phyloP scores from a whole-genome alignment of 1,284 basidiomycete genomes.

The Microbotryum saponariae region DNA sequence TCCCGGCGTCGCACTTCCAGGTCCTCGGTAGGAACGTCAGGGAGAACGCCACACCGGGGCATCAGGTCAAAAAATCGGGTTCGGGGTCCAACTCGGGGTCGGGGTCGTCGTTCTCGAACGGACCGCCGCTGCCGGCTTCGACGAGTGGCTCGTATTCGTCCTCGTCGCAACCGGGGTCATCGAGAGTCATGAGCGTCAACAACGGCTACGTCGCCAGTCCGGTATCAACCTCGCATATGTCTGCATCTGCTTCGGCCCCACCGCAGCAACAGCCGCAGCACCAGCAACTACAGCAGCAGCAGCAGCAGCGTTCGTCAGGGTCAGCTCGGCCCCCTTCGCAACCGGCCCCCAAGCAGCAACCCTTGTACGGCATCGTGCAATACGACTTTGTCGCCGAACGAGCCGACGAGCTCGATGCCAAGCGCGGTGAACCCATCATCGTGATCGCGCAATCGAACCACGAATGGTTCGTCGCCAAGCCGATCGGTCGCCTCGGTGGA shows the following conservation, averaged over 20 bases:
- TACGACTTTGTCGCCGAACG: slow-evolving; percentile 94
- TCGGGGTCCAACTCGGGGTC: no score
- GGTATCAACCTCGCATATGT: neutral
- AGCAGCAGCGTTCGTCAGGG: slow-evolving; percentile 12
- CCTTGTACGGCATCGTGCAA: slow-evolving; percentile 78
- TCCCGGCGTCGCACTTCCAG: slow-evolving; percentile 77
- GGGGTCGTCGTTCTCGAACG: no score
- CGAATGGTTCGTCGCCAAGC: slow-evolving; percentile 62
- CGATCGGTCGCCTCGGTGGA: slow-evolving; percentile 85
- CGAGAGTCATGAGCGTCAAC: neutral
- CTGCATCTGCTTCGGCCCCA: neutral
- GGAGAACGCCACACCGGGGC: slow-evolving; percentile 22
- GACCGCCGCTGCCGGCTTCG: no score
- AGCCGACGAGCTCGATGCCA: slow-evolving; percentile 91
- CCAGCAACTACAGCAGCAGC: neutral
- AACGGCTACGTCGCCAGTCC: neutral
- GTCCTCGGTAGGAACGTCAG: slow-evolving; percentile 41
- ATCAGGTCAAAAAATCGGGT: slow-evolving; percentile 11
- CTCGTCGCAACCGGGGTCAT: neutral
- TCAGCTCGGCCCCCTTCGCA: slow-evolving; percentile 29
- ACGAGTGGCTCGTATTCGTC: no score
- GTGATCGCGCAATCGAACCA: slow-evolving; percentile 68
- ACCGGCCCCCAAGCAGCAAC: slow-evolving; percentile 34
- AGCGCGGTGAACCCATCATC: slow-evolving; percentile 85
- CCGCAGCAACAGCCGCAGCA: neutral